Base-by-base conservation (phyloP, 2,329 filamentous ascomycete species). In the Metarhizium sp. region DNA sequence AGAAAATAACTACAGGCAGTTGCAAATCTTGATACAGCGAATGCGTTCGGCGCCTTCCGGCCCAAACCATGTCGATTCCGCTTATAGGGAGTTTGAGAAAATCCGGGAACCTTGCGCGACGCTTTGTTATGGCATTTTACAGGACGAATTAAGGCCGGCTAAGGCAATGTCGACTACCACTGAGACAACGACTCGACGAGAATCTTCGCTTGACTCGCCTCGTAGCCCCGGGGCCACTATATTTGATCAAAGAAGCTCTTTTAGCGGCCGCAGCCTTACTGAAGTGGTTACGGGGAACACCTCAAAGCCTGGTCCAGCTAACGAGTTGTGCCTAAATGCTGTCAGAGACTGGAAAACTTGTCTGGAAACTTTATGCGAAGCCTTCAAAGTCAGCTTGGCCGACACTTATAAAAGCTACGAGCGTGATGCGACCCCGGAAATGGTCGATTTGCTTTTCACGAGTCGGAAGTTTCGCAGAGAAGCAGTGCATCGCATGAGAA, bases 331-430 rank as follows among this genome's bases (percentile, higher is more conserved):
- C 62, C 57, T 78, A 6, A 62, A 62, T 14, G 68, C 69, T 1
- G 69, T 79, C 47, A 67, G 69, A 10, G 75, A 76, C 8, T 79
- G 76, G 73, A 75, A 72, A 60, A 60, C 61, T 1, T 71, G 71
- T 42, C 67, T 78, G 20, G 72, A 77, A 54, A 59, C 63, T 1
- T 64, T 80, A 46, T 63, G 71, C 6, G 70, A 75, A 7, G 69
- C 71, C 3, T 69, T 78, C 20, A 68, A 68, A 55, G 63, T 60
- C n/a, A 74, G 69, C 46, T 62, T 80, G 1, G 63, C 70, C 2
- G 69, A 73, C 20, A 77, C 74, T 1, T 79, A 79, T 58, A 71
- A 69, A 57, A 70, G 65, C 29, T 75, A 76, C 53, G 74, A 78
- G 57, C 70, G 69, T 6, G 70, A 74, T 42, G 72, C 72, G 4